Conservation (phyloP, 345 rosid genomes). For the Citrus glauca region DNA sequence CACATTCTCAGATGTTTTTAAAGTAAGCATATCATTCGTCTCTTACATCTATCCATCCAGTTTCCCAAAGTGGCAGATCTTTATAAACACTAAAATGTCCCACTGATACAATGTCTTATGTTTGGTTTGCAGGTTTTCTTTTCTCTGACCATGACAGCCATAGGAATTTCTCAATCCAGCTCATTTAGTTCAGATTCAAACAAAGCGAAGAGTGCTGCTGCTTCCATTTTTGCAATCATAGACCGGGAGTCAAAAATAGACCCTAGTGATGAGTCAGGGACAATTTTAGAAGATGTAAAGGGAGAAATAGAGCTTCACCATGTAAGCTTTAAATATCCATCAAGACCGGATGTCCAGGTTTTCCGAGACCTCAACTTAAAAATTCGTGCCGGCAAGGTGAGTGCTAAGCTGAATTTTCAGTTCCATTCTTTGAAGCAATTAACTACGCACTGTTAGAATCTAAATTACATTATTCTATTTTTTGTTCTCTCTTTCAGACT, state of each 20-base stretch:
- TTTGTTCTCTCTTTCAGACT: slow-evolving; percentile 37
- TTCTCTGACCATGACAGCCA: slow-evolving; percentile 59
- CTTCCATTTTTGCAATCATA: slow-evolving; percentile 64
- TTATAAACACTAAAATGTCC: not conserved
- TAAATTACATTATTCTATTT: not conserved
- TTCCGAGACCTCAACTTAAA: slow-evolving; percentile 55
- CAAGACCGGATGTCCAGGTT: slow-evolving; percentile 69
- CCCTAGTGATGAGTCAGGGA: slow-evolving; percentile 69
- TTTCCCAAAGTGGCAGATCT: not conserved
- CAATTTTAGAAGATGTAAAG: slow-evolving; percentile 37
- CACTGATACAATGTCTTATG: not conserved
- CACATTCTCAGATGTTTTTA: slow-evolving; percentile 61
- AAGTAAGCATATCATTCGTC: slow-evolving; percentile 26
- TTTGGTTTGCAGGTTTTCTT: slow-evolving; percentile 55
- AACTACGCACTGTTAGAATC: not conserved
- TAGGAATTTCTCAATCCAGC: slow-evolving; percentile 70
- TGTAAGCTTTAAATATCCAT: slow-evolving; percentile 68
- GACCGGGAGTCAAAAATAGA: slow-evolving; percentile 66
- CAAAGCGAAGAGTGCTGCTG: slow-evolving; percentile 57
- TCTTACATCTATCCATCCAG: not conserved
- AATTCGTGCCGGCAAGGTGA: slow-evolving; percentile 76
- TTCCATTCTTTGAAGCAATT: not conserved
- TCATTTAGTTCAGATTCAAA: slow-evolving; percentile 56
- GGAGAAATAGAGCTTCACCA: slow-evolving; percentile 72
- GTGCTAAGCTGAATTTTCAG: not conserved